Evolutionary conservation across 2,329 filamentous ascomycete species (phyloP).

Genomic region (Pseudogymnoascus sp.): DNA sequence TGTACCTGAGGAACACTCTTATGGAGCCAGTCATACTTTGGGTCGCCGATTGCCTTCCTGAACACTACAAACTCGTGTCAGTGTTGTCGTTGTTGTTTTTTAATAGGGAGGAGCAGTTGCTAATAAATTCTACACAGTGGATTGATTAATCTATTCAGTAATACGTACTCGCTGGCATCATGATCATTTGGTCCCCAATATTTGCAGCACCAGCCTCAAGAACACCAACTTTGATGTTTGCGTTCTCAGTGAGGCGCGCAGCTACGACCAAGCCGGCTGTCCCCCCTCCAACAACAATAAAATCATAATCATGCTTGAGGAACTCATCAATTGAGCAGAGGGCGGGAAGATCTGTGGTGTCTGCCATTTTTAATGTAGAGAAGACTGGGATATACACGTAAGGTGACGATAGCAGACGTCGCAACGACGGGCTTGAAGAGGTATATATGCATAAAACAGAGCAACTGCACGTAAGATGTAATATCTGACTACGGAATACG

Average conservation of each 20-base stretch:
- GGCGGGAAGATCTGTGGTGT: background rate
- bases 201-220: constrained; percentile 35
- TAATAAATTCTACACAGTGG: background rate
- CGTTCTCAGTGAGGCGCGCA: constrained; percentile 34
- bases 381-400: background rate
- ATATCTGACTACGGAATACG: background rate
- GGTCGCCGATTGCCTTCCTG: constrained; percentile 12
- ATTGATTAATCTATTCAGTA: background rate
- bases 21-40: constrained; percentile 17
- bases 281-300: constrained; percentile 37
- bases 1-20: constrained; percentile 16
- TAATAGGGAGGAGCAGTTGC: background rate
- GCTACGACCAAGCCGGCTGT: constrained; percentile 38
- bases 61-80: background rate
- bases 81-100: background rate
- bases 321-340: constrained; percentile 14
- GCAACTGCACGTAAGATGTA: background rate
- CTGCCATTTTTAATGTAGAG: background rate
- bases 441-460: background rate
- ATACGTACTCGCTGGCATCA: constrained; percentile 27
- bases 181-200: constrained; percentile 30
- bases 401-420: background rate
- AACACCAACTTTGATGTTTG: constrained; percentile 31
- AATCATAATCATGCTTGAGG: constrained; percentile 30
- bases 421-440: background rate